A percentile compares a stretch with the other conserved stretches of the same genome.
Conservation (phyloP, 768 basidiomycete species). For the Mycena latifolia region DNA sequence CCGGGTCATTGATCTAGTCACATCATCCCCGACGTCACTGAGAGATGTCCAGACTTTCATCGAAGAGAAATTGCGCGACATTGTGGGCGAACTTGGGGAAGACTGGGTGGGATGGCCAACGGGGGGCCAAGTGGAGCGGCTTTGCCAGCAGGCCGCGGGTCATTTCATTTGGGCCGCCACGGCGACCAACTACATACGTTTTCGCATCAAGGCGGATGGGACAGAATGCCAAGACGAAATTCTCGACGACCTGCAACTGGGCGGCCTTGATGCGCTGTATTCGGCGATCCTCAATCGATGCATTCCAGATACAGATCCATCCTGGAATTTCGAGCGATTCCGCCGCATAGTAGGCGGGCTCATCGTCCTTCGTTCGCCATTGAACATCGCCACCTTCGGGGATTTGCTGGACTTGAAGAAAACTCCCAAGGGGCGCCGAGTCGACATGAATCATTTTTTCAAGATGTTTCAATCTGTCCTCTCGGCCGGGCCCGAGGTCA, state of each 20-base stretch:
- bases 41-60: conserved; percentile 1
- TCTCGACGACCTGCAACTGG: conserved; percentile 5
- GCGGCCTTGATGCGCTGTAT: not conserved
- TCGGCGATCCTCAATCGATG: conserved; percentile 1
- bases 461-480: conserved; percentile 6
- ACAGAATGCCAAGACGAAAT: not conserved
- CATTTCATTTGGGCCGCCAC: conserved; percentile 3
- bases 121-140: not conserved
- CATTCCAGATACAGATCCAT: not conserved
- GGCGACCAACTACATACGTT: not conserved
- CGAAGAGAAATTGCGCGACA: not conserved
- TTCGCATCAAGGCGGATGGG: not conserved
- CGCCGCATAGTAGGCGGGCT: not conserved
- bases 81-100: not conserved
- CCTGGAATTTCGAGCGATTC: conserved; percentile 3
- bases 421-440: not conserved
- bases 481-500: conserved; percentile 8
- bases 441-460: conserved; percentile 6
- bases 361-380: not conserved
- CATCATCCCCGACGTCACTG: not conserved
- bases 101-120: conserved; percentile 3
- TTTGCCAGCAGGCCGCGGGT: not conserved
- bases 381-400: not conserved
- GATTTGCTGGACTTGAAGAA: conserved; percentile 1
- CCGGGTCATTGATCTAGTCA: not conserved